These are phyloP conservation scores for Xylaria sp. DNA, from an alignment of 2,329 filamentous ascomycete genomes.

Conservation along the genomic window DNA sequence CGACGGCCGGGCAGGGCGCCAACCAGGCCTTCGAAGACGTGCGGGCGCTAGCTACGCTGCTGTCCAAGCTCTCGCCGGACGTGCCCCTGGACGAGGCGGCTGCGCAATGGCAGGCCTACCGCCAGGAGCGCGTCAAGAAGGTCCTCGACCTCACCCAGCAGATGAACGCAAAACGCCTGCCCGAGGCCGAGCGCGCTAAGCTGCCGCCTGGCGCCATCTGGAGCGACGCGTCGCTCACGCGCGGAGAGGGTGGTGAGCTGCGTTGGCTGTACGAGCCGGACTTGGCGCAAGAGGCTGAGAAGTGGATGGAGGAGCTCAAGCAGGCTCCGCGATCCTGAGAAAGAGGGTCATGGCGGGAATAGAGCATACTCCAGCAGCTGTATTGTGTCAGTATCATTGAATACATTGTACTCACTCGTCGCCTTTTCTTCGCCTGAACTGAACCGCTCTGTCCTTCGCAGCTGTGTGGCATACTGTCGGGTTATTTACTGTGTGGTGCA, in stretches of 20 bases:
- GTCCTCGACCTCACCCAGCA: constrained; percentile 54
- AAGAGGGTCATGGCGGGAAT: neutral
- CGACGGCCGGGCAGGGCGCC: constrained; percentile 52
- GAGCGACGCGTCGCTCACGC: constrained; percentile 22
- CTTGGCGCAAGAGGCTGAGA: constrained; percentile 22
- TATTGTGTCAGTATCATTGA: no score
- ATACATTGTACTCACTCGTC: no score
- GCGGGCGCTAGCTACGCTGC: constrained; percentile 50
- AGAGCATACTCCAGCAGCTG: no score
- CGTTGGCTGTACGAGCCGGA: constrained; percentile 29
- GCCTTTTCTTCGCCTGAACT: no score
- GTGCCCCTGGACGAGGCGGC: constrained; percentile 32
- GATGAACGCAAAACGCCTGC: constrained; percentile 54
- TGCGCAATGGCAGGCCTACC: constrained; percentile 52
- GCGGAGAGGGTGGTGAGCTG: constrained; percentile 27
- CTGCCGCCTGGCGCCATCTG: constrained; percentile 23
- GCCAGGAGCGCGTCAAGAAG: constrained; percentile 54
- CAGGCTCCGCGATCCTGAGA: neutral
- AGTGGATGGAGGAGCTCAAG: constrained; percentile 21
- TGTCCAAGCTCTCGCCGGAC: constrained; percentile 36
- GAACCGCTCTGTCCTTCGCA: no score
- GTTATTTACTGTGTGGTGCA: no score
- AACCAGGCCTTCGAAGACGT: constrained; percentile 58
- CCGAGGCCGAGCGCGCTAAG: constrained; percentile 34
- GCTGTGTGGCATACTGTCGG: no score